phyloP scores from a whole-genome alignment of 1,139 yeast genomes.

The Pichia sp. region DNA sequence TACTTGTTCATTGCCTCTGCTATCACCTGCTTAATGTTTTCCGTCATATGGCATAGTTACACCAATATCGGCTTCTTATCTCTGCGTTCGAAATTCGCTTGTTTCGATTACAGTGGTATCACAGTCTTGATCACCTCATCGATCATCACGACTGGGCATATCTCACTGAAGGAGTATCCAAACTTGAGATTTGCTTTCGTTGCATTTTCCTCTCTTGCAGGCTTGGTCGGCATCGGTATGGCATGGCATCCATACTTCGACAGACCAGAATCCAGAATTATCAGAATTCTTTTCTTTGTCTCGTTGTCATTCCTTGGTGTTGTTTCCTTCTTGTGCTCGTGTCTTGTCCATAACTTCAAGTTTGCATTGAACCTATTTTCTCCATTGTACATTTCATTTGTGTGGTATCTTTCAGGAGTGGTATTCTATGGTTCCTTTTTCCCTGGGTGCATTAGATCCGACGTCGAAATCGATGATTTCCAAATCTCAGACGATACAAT shows the following conservation, averaged over 20 bases:
- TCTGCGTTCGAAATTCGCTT: constrained; percentile 72
- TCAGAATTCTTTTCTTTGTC: constrained; percentile 79
- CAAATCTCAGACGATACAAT: constrained; percentile 40
- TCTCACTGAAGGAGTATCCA: constrained; percentile 65
- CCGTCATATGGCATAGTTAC: constrained; percentile 90
- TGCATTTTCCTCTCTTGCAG: constrained; percentile 58
- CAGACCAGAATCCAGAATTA: constrained; percentile 73
- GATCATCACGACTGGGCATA: constrained; percentile 78
- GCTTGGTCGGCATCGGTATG: constrained; percentile 66
- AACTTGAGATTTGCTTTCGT: constrained; percentile 46
- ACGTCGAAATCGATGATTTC: constrained; percentile 47
- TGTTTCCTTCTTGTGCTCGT: constrained; percentile 56
- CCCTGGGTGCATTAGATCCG: constrained; percentile 85
- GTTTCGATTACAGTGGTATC: constrained; percentile 94
- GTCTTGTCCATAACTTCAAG: constrained; percentile 51
- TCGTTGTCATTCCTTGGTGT: constrained; percentile 75
- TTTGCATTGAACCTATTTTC: constrained; percentile 49
- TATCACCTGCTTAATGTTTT: constrained; percentile 68
- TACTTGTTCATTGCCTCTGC: constrained; percentile 68
- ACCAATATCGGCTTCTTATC: constrained; percentile 66
- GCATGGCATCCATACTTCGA: constrained; percentile 93
- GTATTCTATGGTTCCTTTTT: constrained; percentile 81
- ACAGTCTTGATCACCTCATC: constrained; percentile 89
- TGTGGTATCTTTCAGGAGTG: constrained; percentile 78
- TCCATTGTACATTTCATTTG: constrained; percentile 63